Percentiles rank a stretch among this genome's conserved stretches.
phyloP scores from a whole-genome alignment of 2,329 filamentous ascomycete species.

The Penicillium sp. region DNA sequence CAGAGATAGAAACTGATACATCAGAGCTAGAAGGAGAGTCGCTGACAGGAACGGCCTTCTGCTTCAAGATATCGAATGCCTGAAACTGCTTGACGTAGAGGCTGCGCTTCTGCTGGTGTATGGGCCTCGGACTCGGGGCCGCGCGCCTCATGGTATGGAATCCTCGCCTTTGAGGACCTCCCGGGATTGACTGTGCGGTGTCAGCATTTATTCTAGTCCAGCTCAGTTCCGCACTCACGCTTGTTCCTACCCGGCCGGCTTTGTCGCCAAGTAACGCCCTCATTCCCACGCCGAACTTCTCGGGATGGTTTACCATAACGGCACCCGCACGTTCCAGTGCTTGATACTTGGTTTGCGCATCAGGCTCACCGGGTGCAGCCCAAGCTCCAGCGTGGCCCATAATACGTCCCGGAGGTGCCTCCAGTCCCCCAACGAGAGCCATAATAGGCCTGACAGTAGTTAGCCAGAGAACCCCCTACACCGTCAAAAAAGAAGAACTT shows the following conservation, averaged over 20 bases:
- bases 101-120: slow-evolving; percentile 29
- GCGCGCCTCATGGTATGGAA: slow-evolving; percentile 48
- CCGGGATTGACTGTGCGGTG: slow-evolving; percentile 20
- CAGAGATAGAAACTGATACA: slow-evolving; percentile 58
- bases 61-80: slow-evolving; percentile 54
- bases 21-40: slow-evolving; percentile 37
- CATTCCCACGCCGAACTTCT: slow-evolving; percentile 67
- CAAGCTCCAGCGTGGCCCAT: slow-evolving; percentile 81
- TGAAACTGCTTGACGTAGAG: slow-evolving; percentile 55
- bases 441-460: slow-evolving; percentile 58
- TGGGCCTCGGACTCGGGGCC: slow-evolving; percentile 3
- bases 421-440: slow-evolving; percentile 63
- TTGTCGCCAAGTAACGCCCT: slow-evolving; percentile 52
- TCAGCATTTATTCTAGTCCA: slow-evolving; percentile 4
- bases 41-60: slow-evolving; percentile 46
- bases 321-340: slow-evolving; percentile 63
- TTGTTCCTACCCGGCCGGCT: slow-evolving; percentile 23
- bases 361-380: slow-evolving; percentile 61
- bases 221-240: slow-evolving; percentile 16
- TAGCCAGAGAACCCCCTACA: slow-evolving; percentile 6
- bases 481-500: slow-evolving; percentile 25
- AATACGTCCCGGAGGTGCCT: slow-evolving; percentile 59
- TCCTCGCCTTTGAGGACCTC: slow-evolving; percentile 44
- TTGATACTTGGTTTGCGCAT: slow-evolving; percentile 61
- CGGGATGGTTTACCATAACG: slow-evolving; percentile 69